Base-by-base conservation (phyloP, 2,329 filamentous ascomycete genomes). In the Trichoderma endophyticum region DNA sequence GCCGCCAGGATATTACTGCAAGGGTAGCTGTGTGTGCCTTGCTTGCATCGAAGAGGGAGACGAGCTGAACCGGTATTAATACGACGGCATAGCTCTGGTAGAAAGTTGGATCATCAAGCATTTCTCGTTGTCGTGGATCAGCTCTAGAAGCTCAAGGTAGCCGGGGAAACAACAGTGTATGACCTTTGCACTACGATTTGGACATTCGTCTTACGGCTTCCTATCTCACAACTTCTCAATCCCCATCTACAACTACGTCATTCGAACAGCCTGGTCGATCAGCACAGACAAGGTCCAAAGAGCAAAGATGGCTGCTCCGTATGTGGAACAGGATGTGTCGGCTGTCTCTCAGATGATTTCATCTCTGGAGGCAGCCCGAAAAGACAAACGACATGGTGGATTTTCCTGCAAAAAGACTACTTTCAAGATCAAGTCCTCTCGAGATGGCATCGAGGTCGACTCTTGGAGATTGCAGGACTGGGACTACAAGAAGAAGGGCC, bases 391-490 rank as follows among this genome's bases (percentile, higher is more conserved):
- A 72, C 90, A 88, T 74, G 87, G 85, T 51, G 84, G 84, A 3
- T 93, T 94, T 79, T 91, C 88, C 21, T 92, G 92, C 83, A 96
- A 92, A 81, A 97, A 94, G 84, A 90, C 88, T n/a, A 92, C 88
- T 4, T 99, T 93, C 79, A 77, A 85, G 2, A 88, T 98, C 24
- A 82, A 84, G 56, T 83, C 83, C 18, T 93, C 91, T 6, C 85
- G 87, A 26, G 85, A 90, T 72, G 85, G 88, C 30, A 88, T 93
- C 75, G 85, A 84, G 6, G 93, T 98, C 71, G 90, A 96, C 79
- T 98, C 95, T 3, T 99, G 96, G 96, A 91, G 92, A 75, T 92
- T 98, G 82, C 90, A 92, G 77, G 96, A 99, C 76, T 97, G 92
- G 92, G 95, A 98, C 78, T 99, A 98, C 87, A 98, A 98, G 84